phyloP scores from a whole-genome alignment of 805 yeast genomes.

The Pichia cephalocereana region DNA sequence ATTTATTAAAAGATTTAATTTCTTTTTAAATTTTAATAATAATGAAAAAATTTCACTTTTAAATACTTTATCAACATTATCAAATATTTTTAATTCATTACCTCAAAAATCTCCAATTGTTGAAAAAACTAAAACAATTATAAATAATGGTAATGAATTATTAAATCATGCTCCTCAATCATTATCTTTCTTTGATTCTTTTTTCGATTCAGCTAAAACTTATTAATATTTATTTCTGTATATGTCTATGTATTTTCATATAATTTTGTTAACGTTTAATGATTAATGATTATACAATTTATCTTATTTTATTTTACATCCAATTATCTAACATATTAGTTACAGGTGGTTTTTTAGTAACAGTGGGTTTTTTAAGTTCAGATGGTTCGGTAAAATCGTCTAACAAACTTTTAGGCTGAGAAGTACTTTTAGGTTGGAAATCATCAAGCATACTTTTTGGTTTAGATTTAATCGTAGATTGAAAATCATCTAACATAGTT shows the following conservation, averaged over 20 bases:
- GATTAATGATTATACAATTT: no score
- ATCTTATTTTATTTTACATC: constrained; percentile 8
- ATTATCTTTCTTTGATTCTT: constrained; percentile 17
- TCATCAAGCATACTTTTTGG: no score
- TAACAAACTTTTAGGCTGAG: no score
- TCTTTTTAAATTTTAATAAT: constrained; percentile 9
- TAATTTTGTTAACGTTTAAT: no score
- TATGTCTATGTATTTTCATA: background rate
- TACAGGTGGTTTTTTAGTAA: constrained; percentile 29
- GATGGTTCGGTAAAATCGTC: no score
- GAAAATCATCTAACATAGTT: no score
- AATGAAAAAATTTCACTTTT: constrained; percentile 3
- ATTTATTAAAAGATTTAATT: constrained; percentile 13
- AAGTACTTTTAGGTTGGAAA: no score
- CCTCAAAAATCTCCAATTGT: constrained; percentile 9
- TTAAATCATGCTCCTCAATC: constrained; percentile 14
- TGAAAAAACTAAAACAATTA: constrained; percentile 10
- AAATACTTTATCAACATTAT: constrained; percentile 6
- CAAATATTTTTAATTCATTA: constrained; percentile 1
- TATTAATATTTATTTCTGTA: background rate
- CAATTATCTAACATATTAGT: constrained; percentile 70
- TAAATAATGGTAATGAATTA: constrained; percentile 14
- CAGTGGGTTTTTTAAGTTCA: no score
- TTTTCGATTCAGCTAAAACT: constrained; percentile 10
- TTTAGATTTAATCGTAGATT: no score